Evolutionary conservation across 768 basidiomycete species (phyloP).

Genomic region (Phallus indusiatus): DNA sequence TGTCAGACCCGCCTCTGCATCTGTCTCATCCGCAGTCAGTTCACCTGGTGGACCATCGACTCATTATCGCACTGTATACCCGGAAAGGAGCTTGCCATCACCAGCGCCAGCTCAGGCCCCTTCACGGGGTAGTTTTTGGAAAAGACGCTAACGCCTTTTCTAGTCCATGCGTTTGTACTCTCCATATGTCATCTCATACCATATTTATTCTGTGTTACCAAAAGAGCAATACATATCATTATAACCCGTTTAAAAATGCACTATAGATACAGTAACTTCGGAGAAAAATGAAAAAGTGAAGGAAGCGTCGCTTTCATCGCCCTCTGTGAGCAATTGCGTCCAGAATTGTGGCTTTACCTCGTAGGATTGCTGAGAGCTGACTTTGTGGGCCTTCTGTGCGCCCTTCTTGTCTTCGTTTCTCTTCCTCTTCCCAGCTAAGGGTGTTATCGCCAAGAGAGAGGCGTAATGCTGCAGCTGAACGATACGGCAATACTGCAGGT

Average conservation of each 20-base stretch:
- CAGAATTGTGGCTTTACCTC: neutral
- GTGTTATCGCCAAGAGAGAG: slow-evolving; percentile 50
- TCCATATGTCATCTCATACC: neutral
- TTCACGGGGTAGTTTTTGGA: neutral
- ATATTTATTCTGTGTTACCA: neutral
- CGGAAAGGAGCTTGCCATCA: neutral
- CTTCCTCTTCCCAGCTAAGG: slow-evolving; percentile 8
- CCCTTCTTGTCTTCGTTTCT: neutral
- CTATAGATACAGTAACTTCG: neutral
- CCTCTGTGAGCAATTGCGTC: slow-evolving; percentile 1
- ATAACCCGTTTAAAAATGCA: neutral
- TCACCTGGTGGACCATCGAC: neutral
- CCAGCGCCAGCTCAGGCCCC: neutral
- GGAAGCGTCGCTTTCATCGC: neutral
- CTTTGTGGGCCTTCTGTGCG: neutral
- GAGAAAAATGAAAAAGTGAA: neutral
- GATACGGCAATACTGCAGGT: slow-evolving; percentile 70
- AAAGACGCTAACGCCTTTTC: neutral
- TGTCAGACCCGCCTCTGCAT: neutral
- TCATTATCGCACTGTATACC: neutral
- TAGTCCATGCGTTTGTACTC: neutral
- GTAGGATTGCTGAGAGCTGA: slow-evolving; percentile 1
- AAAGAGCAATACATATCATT: neutral
- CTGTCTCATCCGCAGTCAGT: neutral
- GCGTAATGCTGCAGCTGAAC: slow-evolving; percentile 67